phyloP scores from a whole-genome alignment of 805 yeast genomes.

The Zygoascus tannicola region DNA sequence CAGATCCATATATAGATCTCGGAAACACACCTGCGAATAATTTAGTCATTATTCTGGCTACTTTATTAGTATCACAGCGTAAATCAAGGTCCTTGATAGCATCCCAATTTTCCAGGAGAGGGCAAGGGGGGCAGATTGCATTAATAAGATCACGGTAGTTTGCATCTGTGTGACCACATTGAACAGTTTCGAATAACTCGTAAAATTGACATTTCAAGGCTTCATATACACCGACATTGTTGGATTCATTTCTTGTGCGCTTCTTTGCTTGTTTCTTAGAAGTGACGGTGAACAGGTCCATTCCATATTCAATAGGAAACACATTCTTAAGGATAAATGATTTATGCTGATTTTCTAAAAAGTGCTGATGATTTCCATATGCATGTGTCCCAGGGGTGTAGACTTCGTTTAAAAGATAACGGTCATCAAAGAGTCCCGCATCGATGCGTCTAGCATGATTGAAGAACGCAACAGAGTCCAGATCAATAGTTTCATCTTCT shows the following conservation, averaged over 20 bases:
- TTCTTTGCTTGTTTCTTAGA: neutral
- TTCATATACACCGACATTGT: neutral
- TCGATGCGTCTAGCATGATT: neutral
- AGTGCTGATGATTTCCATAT: neutral
- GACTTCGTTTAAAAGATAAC: neutral
- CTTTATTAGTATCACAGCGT: neutral
- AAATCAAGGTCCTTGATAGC: neutral
- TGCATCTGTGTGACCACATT: neutral
- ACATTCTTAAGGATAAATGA: neutral
- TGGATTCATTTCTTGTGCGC: neutral
- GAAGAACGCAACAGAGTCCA: neutral
- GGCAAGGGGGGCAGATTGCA: neutral
- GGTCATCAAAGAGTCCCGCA: neutral
- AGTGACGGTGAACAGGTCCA: neutral
- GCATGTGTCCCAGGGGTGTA: neutral
- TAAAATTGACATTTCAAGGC: neutral
- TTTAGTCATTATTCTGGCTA: neutral
- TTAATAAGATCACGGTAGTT: neutral
- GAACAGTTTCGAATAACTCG: neutral
- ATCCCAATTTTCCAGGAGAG: neutral
- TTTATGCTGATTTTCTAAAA: neutral
- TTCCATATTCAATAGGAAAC: conserved; percentile 1
- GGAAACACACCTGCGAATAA: conserved; percentile 46
- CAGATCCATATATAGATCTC: conserved; percentile 41
- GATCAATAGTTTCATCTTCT: neutral